phyloP scores from a whole-genome alignment of 2,329 filamentous ascomycete genomes.

The Diaporthe helianthi region DNA sequence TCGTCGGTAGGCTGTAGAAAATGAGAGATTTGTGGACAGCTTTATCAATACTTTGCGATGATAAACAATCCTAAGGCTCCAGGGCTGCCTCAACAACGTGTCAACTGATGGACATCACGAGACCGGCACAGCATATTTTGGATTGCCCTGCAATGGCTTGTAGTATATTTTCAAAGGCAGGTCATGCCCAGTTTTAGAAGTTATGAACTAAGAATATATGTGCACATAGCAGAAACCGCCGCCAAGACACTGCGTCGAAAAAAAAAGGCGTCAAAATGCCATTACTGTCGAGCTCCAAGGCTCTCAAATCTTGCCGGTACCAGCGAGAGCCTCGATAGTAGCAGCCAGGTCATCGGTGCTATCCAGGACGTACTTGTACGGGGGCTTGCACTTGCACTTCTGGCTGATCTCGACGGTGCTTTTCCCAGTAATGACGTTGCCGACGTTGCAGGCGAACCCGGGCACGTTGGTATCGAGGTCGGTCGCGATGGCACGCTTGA shows the following conservation, averaged over 20 bases:
- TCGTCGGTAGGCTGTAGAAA: conserved; percentile 28
- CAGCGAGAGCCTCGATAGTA: conserved; percentile 10
- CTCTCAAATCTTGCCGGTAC: conserved; percentile 13
- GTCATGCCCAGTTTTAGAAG: conserved; percentile 2
- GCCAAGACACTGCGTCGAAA: too few relatives aligned
- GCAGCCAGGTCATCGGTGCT: not conserved
- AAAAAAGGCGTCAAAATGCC: not conserved
- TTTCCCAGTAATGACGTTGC: conserved; percentile 26
- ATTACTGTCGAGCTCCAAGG: too few relatives aligned
- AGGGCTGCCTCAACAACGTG: accelerated
- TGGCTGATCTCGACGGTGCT: conserved; percentile 7
- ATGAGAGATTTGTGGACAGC: too few relatives aligned
- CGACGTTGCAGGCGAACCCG: conserved; percentile 14
- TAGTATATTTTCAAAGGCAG: conserved; percentile 7
- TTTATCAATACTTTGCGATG: not conserved
- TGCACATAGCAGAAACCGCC: too few relatives aligned
- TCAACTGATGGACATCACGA: too few relatives aligned
- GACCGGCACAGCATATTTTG: accelerated
- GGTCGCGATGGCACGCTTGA: conserved; percentile 13
- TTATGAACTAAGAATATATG: conserved; percentile 1
- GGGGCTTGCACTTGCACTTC: conserved; percentile 5
- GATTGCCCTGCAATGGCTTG: not conserved
- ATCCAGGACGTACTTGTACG: not conserved
- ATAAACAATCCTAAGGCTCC: not conserved
- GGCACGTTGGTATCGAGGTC: conserved; percentile 19